Evolutionary conservation across 2,329 filamentous ascomycete species (phyloP), one percentile per base, ranked within the genome.

Genomic region (Westerdykella aurantiaca): DNA sequence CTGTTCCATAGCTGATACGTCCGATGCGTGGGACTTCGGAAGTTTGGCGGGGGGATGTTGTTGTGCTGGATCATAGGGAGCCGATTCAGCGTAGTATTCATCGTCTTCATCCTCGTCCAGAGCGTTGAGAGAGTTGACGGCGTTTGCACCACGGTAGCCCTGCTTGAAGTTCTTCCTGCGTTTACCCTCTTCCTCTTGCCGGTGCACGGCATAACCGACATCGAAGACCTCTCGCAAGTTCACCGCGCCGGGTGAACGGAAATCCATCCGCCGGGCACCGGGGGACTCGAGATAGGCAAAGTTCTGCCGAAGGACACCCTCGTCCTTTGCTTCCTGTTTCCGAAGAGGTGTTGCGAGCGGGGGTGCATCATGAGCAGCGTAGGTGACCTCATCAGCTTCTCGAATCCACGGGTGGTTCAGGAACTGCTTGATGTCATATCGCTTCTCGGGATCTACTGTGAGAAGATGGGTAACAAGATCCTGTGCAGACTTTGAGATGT

Each of bases 151-250:
- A 59, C 83, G 66, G 72, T 85, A 74, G 57, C 85, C 79, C 75
- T 90, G 75, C 71, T 80, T 74, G 56, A 90, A 79, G 61, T 94
- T 87, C 68, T 94, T 95, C 51, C 88, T 81, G 42, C 89, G 83
- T 72, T 96, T 97, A 58, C 82, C 84, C 68, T 97, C 93, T 65
- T 98, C 93, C 69, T 97, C 93, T 68, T 97, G 89, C 38, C 93
- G 78, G 65, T 97, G 93, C 7, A 98, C 93, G 7, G 93, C 91
- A 60, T 98, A 98, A n/a, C 88, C 85, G 39, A 98, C 91, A 60
- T 98, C 93, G 55, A 98, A 98, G 2, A 97, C 90, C 68, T 98
- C 93, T 47, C 93, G 88, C 11, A 98, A 74, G 64, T 97, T 97
- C 69, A 98, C 85, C 2, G 88, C 90, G 40, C 90, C 93, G 0